phyloP scores from a whole-genome alignment of 2,329 filamentous ascomycete species.

The Fusarium domesticum region DNA sequence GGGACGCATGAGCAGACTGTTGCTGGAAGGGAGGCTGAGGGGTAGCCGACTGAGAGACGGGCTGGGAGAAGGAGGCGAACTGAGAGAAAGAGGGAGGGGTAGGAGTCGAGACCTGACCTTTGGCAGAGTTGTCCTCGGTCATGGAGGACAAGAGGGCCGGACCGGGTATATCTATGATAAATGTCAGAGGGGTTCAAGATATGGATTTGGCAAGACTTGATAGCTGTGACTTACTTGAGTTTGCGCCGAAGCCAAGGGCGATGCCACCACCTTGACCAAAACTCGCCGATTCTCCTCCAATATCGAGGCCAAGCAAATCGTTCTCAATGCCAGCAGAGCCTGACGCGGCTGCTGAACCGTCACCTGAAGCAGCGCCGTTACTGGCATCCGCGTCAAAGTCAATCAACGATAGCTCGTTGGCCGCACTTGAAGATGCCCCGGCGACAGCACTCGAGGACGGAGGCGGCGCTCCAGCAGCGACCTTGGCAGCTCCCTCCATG shows the following conservation, averaged over 20 bases:
- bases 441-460: constrained; percentile 58
- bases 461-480: constrained; percentile 71
- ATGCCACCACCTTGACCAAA: constrained; percentile 79
- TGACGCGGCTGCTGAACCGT: constrained; percentile 27
- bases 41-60: constrained; percentile 51
- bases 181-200: constrained; percentile 14
- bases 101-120: constrained; percentile 39
- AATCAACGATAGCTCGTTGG: constrained; percentile 83
- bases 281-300: constrained; percentile 58
- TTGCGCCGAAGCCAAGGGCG: constrained; percentile 72
- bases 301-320: constrained; percentile 83
- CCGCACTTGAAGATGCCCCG: constrained; percentile 41
- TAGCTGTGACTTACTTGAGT: constrained; percentile 55
- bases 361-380: constrained; percentile 37
- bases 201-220: no score
- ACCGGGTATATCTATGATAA: constrained; percentile 56
- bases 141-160: constrained; percentile 63
- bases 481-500: constrained; percentile 74
- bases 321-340: constrained; percentile 73
- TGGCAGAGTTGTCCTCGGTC: constrained; percentile 59
- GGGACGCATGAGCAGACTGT: constrained; percentile 46
- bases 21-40: constrained; percentile 50
- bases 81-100: constrained; percentile 50
- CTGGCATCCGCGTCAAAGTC: constrained; percentile 72
- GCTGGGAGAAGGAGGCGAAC: constrained; percentile 55